Percentiles rank a stretch among this genome's conserved stretches.
These are phyloP conservation scores for Wickerhamiella spandovensis DNA, from an alignment of 805 yeast genomes.

Conservation along the genomic window DNA sequence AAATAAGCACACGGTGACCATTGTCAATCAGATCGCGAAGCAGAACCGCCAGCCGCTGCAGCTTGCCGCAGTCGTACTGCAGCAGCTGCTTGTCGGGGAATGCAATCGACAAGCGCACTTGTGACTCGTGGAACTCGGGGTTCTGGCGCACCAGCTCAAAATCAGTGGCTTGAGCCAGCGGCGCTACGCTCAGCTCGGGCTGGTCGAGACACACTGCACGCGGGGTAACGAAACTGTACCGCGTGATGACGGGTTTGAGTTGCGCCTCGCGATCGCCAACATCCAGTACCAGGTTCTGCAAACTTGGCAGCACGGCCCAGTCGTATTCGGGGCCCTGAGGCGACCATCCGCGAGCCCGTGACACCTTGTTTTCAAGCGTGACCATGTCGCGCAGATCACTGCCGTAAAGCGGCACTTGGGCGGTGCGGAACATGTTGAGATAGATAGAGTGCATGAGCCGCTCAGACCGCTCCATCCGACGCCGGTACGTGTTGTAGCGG, in stretches of 20 bases:
- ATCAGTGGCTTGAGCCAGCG: not conserved
- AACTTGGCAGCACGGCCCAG: conserved; percentile 8
- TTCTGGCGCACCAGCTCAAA: conserved; percentile 21
- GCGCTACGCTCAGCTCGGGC: conserved; percentile 22
- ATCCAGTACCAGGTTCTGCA: conserved; percentile 13
- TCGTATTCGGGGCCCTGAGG: conserved; percentile 6
- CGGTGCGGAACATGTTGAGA: conserved; percentile 53
- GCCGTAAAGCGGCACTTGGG: conserved; percentile 56
- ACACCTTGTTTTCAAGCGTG: conserved; percentile 10
- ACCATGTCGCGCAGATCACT: conserved; percentile 37
- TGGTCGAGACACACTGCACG: conserved; percentile 65
- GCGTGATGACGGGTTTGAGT: conserved; percentile 45
- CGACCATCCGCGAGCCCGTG: not conserved
- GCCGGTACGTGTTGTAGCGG: conserved; percentile 38
- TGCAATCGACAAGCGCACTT: conserved; percentile 77
- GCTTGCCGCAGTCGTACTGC: conserved; percentile 93
- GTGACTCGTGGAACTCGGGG: conserved; percentile 65
- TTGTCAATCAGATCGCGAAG: conserved; percentile 64
- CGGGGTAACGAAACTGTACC: conserved; percentile 81
- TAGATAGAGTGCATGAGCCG: conserved; percentile 43
- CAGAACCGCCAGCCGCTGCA: conserved; percentile 68
- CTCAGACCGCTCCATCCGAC: conserved; percentile 39
- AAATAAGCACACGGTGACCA: conserved; percentile 89
- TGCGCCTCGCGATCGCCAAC: conserved; percentile 23
- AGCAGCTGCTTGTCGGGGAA: conserved; percentile 89